phyloP scores from a whole-genome alignment of 2,329 filamentous ascomycete genomes.

The Pseudogymnoascus sp. region DNA sequence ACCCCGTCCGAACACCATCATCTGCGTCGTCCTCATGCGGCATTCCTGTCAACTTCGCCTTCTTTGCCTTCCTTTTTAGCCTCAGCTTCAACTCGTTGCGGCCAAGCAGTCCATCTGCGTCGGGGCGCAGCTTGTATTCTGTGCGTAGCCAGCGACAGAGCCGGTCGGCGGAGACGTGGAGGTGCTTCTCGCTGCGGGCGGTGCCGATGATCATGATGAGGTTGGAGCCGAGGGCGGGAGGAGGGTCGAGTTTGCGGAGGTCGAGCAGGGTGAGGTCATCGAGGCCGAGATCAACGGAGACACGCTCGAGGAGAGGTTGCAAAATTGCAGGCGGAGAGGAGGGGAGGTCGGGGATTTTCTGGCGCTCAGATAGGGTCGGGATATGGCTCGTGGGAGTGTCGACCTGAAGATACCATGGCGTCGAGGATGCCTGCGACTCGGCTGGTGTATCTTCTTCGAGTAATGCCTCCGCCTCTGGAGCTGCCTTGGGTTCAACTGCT shows the following conservation, averaged over 20 bases:
- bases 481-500: constrained; percentile 13
- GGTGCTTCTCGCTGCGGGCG: constrained; percentile 82
- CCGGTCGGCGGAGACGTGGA: constrained; percentile 85
- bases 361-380: constrained; percentile 40
- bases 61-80: constrained; percentile 68
- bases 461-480: constrained; percentile 10
- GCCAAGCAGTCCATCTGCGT: constrained; percentile 81
- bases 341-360: constrained; percentile 50
- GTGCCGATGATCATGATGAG: constrained; percentile 90
- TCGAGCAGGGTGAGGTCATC: constrained; percentile 76
- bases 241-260: constrained; percentile 73
- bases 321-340: constrained; percentile 61
- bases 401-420: constrained; percentile 84
- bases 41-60: constrained; percentile 70
- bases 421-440: constrained; percentile 11
- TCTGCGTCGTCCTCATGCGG: constrained; percentile 55
- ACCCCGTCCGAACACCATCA: constrained; percentile 84
- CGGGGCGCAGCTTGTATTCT: constrained; percentile 61
- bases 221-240: constrained; percentile 77
- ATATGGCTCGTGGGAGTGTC: constrained; percentile 36
- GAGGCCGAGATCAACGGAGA: constrained; percentile 77
- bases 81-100: constrained; percentile 88
- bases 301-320: constrained; percentile 62
- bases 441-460: background rate
- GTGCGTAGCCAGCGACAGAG: constrained; percentile 77